Conservation (phyloP, 2,329 filamentous ascomycete genomes). For the Pestalotiopsis sp. region DNA sequence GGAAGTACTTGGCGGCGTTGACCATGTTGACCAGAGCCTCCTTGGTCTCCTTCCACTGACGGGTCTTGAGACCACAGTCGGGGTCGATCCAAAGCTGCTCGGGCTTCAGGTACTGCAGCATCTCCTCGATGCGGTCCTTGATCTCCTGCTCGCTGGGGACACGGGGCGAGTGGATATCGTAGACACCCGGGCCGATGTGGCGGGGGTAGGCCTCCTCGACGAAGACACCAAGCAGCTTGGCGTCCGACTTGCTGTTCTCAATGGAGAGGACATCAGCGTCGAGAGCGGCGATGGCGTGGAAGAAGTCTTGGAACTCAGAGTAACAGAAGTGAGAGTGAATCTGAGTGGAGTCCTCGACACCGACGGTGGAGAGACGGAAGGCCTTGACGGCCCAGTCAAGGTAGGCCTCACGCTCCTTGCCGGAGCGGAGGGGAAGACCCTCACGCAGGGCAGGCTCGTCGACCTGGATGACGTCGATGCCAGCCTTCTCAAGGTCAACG, state of each 20-base stretch:
- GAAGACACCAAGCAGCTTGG: conserved; percentile 98
- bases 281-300: conserved; percentile 98
- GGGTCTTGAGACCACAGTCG: conserved; percentile 98
- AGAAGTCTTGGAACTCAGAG: conserved; percentile 99
- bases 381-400: conserved; percentile 96
- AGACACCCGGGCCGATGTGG: conserved; percentile 98
- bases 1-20: conserved; percentile 96
- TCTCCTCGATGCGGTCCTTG: conserved; percentile 96
- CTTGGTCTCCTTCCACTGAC: conserved; percentile 99
- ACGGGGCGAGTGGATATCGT: conserved; percentile 99
- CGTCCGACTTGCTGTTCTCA: conserved; percentile 99
- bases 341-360: conserved; percentile 94
- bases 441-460: conserved; percentile 99
- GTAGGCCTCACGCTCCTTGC: conserved; percentile 95
- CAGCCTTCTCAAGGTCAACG: conserved; percentile 91
- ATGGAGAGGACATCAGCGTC: conserved; percentile 98
- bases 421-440: conserved; percentile 93
- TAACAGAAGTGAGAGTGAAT: conserved; percentile 99
- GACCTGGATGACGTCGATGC: conserved; percentile 97
- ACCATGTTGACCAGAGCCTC: conserved; percentile 95
- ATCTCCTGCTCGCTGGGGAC: conserved; percentile 97
- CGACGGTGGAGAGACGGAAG: conserved; percentile 93
- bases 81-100: conserved; percentile 99
- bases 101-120: conserved; percentile 95
- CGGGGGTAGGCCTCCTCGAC: conserved; percentile 96